Percentiles rank a stretch among this genome's conserved stretches.
These are phyloP conservation scores for Piromyces finnis DNA, from an alignment of 192 early-diverging fungal genomes.

Conservation along the genomic window DNA sequence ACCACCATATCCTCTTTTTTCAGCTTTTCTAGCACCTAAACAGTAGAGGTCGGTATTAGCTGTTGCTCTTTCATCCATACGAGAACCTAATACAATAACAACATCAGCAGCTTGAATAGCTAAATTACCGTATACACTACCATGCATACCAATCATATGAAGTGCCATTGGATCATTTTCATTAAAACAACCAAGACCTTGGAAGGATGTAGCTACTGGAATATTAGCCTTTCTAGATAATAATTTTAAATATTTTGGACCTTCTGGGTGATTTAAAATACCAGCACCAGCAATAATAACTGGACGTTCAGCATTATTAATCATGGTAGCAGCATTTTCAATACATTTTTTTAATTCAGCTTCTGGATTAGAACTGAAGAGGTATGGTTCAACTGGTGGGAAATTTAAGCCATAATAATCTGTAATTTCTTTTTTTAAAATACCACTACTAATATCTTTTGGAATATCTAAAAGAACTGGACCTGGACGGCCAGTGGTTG, in stretches of 20 bases:
- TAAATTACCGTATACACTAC: slow-evolving; percentile 88
- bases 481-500: slow-evolving; percentile 85
- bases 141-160: slow-evolving; percentile 99
- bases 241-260: slow-evolving; percentile 58
- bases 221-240: slow-evolving; percentile 77
- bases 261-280: slow-evolving; percentile 60
- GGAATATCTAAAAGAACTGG: slow-evolving; percentile 96
- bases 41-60: slow-evolving; percentile 76
- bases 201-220: slow-evolving; percentile 91
- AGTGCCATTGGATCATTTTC: slow-evolving; percentile 73
- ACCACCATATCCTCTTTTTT: slow-evolving; percentile 70
- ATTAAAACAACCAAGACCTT: slow-evolving; percentile 84
- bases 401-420: slow-evolving; percentile 25
- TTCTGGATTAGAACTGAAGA: slow-evolving; percentile 16
- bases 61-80: slow-evolving; percentile 97
- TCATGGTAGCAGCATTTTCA: slow-evolving; percentile 54
- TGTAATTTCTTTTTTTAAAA: slow-evolving; percentile 63
- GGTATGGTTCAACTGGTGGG: slow-evolving; percentile 32
- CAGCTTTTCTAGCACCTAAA: slow-evolving; percentile 80
- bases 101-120: slow-evolving; percentile 94
- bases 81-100: slow-evolving; percentile 88
- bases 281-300: slow-evolving; percentile 93
- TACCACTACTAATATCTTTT: slow-evolving; percentile 87
- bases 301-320: slow-evolving; percentile 77
- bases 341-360: slow-evolving; percentile 19